These are phyloP conservation scores for Candida xiaguanensis DNA, from an alignment of 805 yeast species.

Conservation along the genomic window DNA sequence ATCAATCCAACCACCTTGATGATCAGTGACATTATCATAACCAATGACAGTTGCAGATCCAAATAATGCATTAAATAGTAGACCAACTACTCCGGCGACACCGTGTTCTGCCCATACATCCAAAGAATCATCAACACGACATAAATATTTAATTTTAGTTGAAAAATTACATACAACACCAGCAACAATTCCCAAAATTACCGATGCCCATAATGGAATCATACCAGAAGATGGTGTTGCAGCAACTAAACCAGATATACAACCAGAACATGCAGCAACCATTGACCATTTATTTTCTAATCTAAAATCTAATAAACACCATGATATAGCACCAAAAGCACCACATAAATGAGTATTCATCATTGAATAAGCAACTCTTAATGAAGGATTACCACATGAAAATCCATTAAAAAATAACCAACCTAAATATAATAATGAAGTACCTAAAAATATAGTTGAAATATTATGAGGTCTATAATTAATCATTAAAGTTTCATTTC, in stretches of 20 bases:
- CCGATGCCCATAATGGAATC: slow-evolving; percentile 89
- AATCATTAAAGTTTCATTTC: slow-evolving; percentile 71
- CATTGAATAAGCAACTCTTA: slow-evolving; percentile 83
- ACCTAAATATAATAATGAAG: slow-evolving; percentile 84
- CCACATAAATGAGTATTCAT: slow-evolving; percentile 91
- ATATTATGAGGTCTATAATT: slow-evolving; percentile 95
- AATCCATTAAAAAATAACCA: slow-evolving; percentile 97
- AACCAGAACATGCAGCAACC: slow-evolving; percentile 93
- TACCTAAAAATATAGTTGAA: slow-evolving; percentile 85
- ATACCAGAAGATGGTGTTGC: slow-evolving; percentile 94
- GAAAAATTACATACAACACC: slow-evolving; percentile 86
- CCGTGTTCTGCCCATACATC: slow-evolving; percentile 99
- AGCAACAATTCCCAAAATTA: slow-evolving; percentile 74
- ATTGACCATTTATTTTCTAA: slow-evolving; percentile 89
- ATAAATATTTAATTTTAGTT: slow-evolving; percentile 78
- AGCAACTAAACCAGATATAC: slow-evolving; percentile 93
- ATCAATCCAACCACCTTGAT: slow-evolving; percentile 88
- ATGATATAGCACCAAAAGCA: slow-evolving; percentile 83
- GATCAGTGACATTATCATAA: slow-evolving; percentile 80
- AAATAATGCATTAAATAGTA: slow-evolving; percentile 83
- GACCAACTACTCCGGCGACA: slow-evolving; percentile 87
- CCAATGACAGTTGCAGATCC: slow-evolving; percentile 88
- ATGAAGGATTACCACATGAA: slow-evolving; percentile 75
- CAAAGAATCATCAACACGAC: slow-evolving; percentile 84
- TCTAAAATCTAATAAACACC: slow-evolving; percentile 89